These are phyloP conservation scores for Tricholoma sp. DNA, from an alignment of 768 basidiomycete species.

Conservation along the genomic window DNA sequence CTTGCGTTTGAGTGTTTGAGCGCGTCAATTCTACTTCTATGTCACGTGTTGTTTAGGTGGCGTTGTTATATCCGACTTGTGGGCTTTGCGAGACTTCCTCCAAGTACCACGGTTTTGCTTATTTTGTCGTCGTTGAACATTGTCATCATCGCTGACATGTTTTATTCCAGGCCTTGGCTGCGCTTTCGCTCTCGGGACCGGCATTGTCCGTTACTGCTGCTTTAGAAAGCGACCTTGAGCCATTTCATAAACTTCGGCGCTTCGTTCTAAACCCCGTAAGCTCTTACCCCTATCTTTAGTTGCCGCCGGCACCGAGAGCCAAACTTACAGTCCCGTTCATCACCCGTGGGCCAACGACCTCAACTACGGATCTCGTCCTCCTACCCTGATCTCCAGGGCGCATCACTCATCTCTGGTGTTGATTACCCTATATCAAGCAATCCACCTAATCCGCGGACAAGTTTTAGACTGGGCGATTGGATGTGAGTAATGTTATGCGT, in stretches of 20 bases:
- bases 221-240: constrained; percentile 59
- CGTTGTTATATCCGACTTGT: too few relatives aligned
- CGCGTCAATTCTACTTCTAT: not conserved
- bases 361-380: constrained; percentile 22
- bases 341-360: constrained; percentile 10
- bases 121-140: not conserved
- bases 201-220: constrained; percentile 49
- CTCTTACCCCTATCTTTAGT: not conserved
- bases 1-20: not conserved
- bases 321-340: constrained; percentile 10
- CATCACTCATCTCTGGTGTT: constrained; percentile 13
- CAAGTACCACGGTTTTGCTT: too few relatives aligned
- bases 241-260: constrained; percentile 50
- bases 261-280: constrained; percentile 23
- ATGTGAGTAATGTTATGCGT: constrained; percentile 46
- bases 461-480: constrained; percentile 70
- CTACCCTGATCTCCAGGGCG: constrained; percentile 21
- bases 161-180: constrained; percentile 44
- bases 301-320: too few relatives aligned
- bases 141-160: constrained; percentile 14
- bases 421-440: constrained; percentile 62
- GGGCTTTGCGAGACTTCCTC: too few relatives aligned
- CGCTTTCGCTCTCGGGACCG: constrained; percentile 46
- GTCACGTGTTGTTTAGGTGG: not conserved
- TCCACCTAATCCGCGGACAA: constrained; percentile 64